Base-by-base conservation (phyloP, 345 rosid genomes). In the Rubroshorea leprosula region DNA sequence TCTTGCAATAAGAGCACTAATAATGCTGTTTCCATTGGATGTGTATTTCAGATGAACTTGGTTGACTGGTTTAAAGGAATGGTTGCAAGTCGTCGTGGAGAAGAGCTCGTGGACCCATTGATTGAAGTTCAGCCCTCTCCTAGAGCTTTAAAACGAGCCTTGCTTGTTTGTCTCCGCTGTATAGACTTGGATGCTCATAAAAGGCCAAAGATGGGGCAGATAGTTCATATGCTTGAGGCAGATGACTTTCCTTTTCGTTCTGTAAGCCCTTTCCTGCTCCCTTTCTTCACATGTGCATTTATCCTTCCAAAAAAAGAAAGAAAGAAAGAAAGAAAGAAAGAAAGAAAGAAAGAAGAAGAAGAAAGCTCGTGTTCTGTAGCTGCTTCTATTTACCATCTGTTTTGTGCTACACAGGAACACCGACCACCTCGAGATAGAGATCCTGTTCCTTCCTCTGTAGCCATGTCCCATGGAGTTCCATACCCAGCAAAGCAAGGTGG, bases 41-140 rank as follows among this genome's bases (percentile, higher is more conserved):
- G 13, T 70, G 68, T 54, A 22, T 55, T 65, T 53, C 81, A 92
- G 97, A 86, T 85, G 89, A 93, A 89, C 68, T 74, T 93, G 64
- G 89, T 89, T 53, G 99, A 93, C 51, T 93, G 99, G 99, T 87
- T 93, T 25, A 93, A 85, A 78, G 94, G 91, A 51, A 93, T 89
- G 99, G 86, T 93, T 27, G 87, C 86, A 14, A 85, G 87, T 63
- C 94, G 78, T 19, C 86, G 86, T 2, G 96, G 83, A 57, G 99
- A 93, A 65, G 96, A 89, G 57, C 66, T 83, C 49, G 65, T 89
- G 31, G 98, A 93, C 60, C 97, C 96, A 26, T 76, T 80, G 26
- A 89, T 89, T 11, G 80, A 77, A 44, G 76, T 59, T 55, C 80
- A 65, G 44, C 88, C 90, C 2, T 62, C 89, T 54, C 80, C 86